Evolutionary conservation across 306 rosid species (phyloP), one percentile per base, ranked within the genome.

Genomic region (Pyrus betulifolia): DNA sequence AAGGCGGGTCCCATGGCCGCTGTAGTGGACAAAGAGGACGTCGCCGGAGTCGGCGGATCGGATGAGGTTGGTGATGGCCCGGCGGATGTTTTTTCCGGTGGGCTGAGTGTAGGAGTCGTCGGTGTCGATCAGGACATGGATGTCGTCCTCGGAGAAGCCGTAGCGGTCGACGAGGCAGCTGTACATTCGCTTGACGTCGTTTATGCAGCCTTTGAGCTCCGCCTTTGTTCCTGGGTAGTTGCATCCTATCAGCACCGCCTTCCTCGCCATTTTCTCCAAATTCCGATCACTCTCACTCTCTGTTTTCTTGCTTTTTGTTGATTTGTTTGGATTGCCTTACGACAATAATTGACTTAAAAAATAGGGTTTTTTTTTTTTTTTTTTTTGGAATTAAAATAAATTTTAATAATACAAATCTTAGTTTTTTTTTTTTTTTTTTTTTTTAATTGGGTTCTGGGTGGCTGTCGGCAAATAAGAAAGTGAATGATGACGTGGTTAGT

Each of bases 1-100:
- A 10, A 93, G 97, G 67, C 96, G 97, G 0, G 96, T 88, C 45
- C 96, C 97, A 44, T 91, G 97, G n/a, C 98, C 97, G 9, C 93
- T 91, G 71, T 89, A 96, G 60, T 91, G 99, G 15, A 92, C 89
- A 17, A 96, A 92, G 35, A 96, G 82, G 7, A 85, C 22, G 3
- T 96, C 99, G 0, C 94, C 97, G 0, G 85, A 66, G 21, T 77
- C 67, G 7, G 93, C 87, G 6, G 93, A 89, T 78, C 88, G 76
- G 66, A 96, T 42, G 31, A 96, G 87, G 8, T 23, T 80, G 30
- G 88, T 27, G 40, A 95, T 55, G 38, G 89, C 92, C 4, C 77
- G 42, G 4, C 97, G 90, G 57, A 92, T 87, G 80, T 92, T 95
- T 84, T 69, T 83, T 1, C 97, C 99, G 8, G 96, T 92, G 15